These are phyloP conservation scores for Alliaria petiolata DNA, from an alignment of 345 rosid species.

Conservation along the genomic window DNA sequence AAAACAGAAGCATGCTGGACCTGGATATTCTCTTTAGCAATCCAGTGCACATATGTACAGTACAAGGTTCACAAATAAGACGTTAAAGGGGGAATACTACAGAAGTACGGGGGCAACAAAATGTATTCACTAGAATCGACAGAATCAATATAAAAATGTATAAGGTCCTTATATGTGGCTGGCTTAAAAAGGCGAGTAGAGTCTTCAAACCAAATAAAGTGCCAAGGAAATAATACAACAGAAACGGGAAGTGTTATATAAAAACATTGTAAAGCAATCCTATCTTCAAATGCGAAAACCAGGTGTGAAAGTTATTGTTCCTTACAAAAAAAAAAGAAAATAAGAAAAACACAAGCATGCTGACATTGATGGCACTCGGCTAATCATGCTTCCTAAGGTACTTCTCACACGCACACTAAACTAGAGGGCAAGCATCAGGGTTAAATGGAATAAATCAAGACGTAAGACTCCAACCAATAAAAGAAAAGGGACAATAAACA, in stretches of 20 bases:
- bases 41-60: background rate
- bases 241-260: background rate
- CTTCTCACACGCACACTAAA: slow-evolving; percentile 4
- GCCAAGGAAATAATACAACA: background rate
- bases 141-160: no score
- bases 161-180: no score
- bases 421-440: background rate
- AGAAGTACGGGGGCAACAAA: background rate
- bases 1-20: background rate
- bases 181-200: slow-evolving; percentile 2
- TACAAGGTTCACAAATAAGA: background rate
- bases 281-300: slow-evolving; percentile 6
- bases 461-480: background rate
- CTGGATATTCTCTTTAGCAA: background rate
- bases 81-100: background rate
- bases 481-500: background rate
- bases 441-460: background rate
- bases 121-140: background rate
- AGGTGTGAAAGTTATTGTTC: background rate
- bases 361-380: background rate
- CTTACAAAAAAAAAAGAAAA: background rate
- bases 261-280: background rate
- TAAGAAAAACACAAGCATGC: background rate
- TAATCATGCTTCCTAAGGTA: slow-evolving; percentile 3
- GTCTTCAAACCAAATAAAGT: background rate